A percentile compares a stretch with the other conserved stretches of the same genome.
Conservation (phyloP, 495 filamentous ascomycete genomes). For the Patellaria atrata region DNA sequence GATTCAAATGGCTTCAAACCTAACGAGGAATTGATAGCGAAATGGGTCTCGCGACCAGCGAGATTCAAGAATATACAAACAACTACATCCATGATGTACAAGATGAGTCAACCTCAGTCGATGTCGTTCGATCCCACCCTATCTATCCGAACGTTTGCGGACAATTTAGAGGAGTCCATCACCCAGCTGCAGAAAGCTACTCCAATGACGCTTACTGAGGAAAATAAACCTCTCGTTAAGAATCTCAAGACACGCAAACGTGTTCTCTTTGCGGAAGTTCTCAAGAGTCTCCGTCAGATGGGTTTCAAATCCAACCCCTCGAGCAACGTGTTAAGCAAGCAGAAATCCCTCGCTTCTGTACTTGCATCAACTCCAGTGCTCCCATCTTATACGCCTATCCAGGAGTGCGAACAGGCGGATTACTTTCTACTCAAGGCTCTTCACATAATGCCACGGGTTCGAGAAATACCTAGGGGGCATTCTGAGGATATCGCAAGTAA, state of each 20-base stretch:
- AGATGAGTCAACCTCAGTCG: slow-evolving; percentile 37
- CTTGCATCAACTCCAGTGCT: slow-evolving; percentile 35
- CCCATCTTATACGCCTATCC: slow-evolving; percentile 19
- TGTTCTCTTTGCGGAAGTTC: slow-evolving; percentile 75
- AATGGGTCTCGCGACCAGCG: slow-evolving; percentile 48
- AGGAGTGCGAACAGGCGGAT: slow-evolving; percentile 30
- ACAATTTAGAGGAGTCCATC: slow-evolving; percentile 51
- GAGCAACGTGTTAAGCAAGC: slow-evolving; percentile 49
- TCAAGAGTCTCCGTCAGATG: slow-evolving; percentile 72
- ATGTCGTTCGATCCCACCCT: slow-evolving; percentile 39
- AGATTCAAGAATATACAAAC: slow-evolving; percentile 53
- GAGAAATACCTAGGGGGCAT: slow-evolving; percentile 50
- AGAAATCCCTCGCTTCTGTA: slow-evolving; percentile 53
- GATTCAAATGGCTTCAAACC: not conserved
- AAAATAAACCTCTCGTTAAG: slow-evolving; percentile 65
- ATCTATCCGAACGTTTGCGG: slow-evolving; percentile 51
- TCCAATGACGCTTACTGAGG: slow-evolving; percentile 57
- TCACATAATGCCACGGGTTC: slow-evolving; percentile 51
- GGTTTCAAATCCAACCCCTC: slow-evolving; percentile 71
- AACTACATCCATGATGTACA: slow-evolving; percentile 50
- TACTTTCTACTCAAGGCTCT: slow-evolving; percentile 66
- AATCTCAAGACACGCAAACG: slow-evolving; percentile 83
- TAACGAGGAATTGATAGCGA: slow-evolving; percentile 24
- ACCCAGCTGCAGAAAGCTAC: slow-evolving; percentile 65
- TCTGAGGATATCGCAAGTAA: slow-evolving; percentile 69